A percentile compares a stretch with the other conserved stretches of the same genome.
Evolutionary conservation across 169 alveolate species (phyloP).

Genomic region (Cystoisospora suis): DNA sequence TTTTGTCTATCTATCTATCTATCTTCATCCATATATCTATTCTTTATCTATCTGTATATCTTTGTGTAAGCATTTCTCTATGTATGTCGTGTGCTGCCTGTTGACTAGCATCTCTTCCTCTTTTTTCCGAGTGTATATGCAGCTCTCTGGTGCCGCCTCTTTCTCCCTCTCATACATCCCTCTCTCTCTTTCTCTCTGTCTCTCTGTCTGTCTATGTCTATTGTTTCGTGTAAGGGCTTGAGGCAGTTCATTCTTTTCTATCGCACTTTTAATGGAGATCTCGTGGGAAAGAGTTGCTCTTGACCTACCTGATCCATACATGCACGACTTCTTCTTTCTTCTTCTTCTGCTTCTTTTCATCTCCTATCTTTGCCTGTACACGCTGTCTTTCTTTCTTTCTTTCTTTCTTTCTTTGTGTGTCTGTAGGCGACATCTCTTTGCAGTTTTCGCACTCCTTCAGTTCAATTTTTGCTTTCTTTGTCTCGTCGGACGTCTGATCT

Average conservation of each 20-base stretch:
- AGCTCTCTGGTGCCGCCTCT: no score
- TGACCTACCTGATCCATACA: background rate
- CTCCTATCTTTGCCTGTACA: background rate
- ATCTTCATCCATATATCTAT: background rate
- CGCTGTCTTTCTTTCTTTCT: background rate
- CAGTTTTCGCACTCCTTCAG: background rate
- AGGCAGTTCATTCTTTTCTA: no score
- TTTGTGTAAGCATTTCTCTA: no score
- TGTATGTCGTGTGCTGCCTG: no score
- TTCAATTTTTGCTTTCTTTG: background rate
- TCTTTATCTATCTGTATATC: background rate
- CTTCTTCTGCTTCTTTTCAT: background rate
- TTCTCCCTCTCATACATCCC: background rate
- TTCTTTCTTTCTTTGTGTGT: background rate
- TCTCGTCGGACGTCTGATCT: background rate
- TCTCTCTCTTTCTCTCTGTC: background rate
- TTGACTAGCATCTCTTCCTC: no score
- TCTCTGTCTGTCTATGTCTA: background rate
- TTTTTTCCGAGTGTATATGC: no score
- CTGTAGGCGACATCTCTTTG: conserved; percentile 30
- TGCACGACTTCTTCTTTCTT: background rate
- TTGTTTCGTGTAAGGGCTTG: no score
- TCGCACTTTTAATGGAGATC: no score
- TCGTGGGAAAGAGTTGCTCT: no score
- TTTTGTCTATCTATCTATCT: no score